A percentile compares a stretch with the other conserved stretches of the same genome.
These are phyloP conservation scores for Pneumocystis carinii DNA, from an alignment of 1,139 yeast genomes.

Conservation along the genomic window DNA sequence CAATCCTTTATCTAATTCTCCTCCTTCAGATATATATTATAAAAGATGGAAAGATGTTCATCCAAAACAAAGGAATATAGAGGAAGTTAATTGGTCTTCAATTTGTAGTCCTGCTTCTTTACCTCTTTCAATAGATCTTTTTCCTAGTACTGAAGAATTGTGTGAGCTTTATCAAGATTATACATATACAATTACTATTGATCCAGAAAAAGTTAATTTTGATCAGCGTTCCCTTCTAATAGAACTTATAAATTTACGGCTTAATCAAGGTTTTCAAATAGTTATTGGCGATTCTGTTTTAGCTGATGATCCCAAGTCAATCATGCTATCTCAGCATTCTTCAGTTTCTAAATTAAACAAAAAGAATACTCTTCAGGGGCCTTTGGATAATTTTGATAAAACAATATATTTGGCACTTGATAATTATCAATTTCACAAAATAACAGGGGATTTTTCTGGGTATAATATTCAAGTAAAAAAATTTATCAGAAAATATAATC, in stretches of 20 bases:
- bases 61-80: slow-evolving; percentile 14
- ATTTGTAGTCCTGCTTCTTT: slow-evolving; percentile 84
- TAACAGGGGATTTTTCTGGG: slow-evolving; percentile 39
- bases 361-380: slow-evolving; percentile 23
- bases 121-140: slow-evolving; percentile 63
- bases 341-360: slow-evolving; percentile 19
- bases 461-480: slow-evolving; percentile 12
- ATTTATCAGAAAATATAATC: slow-evolving; percentile 7
- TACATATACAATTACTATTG: slow-evolving; percentile 48
- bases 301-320: slow-evolving; percentile 19
- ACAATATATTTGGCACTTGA: slow-evolving; percentile 62
- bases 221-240: slow-evolving; percentile 53
- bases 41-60: slow-evolving; percentile 63
- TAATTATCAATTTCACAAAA: slow-evolving; percentile 63
- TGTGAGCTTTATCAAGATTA: slow-evolving; percentile 32
- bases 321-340: slow-evolving; percentile 44
- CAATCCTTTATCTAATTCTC: slow-evolving; percentile 36
- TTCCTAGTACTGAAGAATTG: slow-evolving; percentile 57
- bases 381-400: slow-evolving; percentile 37
- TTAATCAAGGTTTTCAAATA: slow-evolving; percentile 79
- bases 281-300: slow-evolving; percentile 25
- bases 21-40: slow-evolving; percentile 31
- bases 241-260: slow-evolving; percentile 73
- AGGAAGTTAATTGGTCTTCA: slow-evolving; percentile 79
- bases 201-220: slow-evolving; percentile 36